Percentiles rank a stretch among this genome's conserved stretches.
Conservation (phyloP, 2,329 filamentous ascomycete species). For the Ceratocystis smalleyi region DNA sequence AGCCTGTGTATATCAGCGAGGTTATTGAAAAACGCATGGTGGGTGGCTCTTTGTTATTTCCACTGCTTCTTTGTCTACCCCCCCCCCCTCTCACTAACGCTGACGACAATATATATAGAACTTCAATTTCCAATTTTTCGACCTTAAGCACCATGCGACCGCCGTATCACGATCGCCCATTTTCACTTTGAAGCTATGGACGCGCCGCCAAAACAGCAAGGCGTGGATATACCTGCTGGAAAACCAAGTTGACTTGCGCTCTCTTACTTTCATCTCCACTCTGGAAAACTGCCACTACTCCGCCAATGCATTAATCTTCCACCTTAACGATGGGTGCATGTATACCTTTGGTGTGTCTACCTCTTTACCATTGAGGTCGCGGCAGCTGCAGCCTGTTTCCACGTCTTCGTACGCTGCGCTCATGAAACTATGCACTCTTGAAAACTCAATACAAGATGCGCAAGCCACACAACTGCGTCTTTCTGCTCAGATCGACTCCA, state of each 20-base stretch:
- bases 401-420: constrained; percentile 77
- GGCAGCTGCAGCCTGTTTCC: constrained; percentile 34
- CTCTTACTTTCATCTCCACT: constrained; percentile 62
- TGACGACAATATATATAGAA: constrained; percentile 35
- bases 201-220: constrained; percentile 35
- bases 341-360: constrained; percentile 49
- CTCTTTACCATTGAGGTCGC: constrained; percentile 28
- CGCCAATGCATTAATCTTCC: constrained; percentile 68
- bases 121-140: constrained; percentile 76
- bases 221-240: constrained; percentile 53
- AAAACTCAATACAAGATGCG: constrained; percentile 83
- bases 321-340: constrained; percentile 65
- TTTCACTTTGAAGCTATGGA: constrained; percentile 61
- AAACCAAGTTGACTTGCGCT: constrained; percentile 52
- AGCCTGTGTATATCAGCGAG: constrained; percentile 86
- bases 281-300: constrained; percentile 59
- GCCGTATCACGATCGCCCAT: constrained; percentile 48
- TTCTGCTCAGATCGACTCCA: constrained; percentile 58
- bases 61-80: neutral
- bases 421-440: constrained; percentile 75
- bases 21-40: constrained; percentile 58
- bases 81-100: neutral
- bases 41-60: constrained; percentile 15
- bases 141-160: constrained; percentile 49
- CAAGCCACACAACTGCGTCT: constrained; percentile 60